Evolutionary conservation across 176 grass and related monocot genomes (phyloP).

Genomic region (Elymus sibiricus): DNA sequence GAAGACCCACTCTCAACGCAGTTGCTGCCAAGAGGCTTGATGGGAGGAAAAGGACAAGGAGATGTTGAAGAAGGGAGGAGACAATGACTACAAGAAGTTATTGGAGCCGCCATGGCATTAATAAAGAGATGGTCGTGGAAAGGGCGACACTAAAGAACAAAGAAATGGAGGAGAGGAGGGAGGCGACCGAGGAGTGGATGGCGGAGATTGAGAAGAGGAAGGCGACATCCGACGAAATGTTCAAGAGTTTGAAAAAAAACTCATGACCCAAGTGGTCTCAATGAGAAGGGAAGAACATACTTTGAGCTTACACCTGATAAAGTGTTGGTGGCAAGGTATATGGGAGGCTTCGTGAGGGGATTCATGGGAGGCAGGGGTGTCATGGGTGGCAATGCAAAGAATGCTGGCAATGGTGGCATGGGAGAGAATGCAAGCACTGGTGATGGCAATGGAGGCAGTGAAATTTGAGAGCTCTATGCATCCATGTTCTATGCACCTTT

Average conservation of each 20-base stretch:
- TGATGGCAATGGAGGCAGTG: neutral
- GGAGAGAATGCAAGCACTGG: neutral
- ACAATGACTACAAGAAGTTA: neutral
- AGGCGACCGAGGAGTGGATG: neutral
- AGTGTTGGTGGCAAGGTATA: neutral
- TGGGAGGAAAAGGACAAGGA: no score
- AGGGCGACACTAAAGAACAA: neutral
- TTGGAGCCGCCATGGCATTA: neutral
- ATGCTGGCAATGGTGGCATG: neutral
- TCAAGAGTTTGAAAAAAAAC: no score
- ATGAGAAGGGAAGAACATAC: neutral
- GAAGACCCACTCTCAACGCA: no score
- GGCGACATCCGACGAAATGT: no score
- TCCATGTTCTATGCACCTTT: no score
- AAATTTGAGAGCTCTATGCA: neutral
- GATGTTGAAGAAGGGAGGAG: neutral
- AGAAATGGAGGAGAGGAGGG: neutral
- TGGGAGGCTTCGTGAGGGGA: neutral
- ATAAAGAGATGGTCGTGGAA: no score
- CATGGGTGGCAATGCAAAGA: neutral
- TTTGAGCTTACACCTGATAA: neutral
- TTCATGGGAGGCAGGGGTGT: neutral
- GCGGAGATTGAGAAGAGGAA: neutral
- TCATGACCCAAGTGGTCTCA: no score
- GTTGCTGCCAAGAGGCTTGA: no score